A percentile compares a stretch with the other conserved stretches of the same genome.
Conservation (phyloP, 306 rosid species). For the Castanopsis chinensis region DNA sequence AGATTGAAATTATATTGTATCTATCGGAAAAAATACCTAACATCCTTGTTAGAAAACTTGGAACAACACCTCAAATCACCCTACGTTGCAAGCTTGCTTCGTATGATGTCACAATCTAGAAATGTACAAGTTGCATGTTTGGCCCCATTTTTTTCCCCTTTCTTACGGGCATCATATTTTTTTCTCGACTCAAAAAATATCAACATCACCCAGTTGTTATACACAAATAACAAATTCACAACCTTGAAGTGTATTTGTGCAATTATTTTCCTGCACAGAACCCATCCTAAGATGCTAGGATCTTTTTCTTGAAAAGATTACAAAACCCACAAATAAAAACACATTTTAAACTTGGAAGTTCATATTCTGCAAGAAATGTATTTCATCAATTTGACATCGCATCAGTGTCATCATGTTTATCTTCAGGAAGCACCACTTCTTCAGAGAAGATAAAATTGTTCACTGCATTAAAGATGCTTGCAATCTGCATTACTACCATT, state of each 20-base stretch:
- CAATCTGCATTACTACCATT: slow-evolving; percentile 53
- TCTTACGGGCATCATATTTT: background rate
- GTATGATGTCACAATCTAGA: no score
- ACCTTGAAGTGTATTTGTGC: background rate
- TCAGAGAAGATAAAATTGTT: slow-evolving; percentile 53
- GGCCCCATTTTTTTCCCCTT: no score
- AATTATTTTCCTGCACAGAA: background rate
- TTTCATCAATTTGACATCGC: slow-evolving; percentile 22
- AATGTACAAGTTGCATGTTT: no score
- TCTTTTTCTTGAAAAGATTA: background rate
- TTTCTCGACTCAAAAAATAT: background rate
- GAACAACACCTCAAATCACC: no score
- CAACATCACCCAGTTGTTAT: background rate
- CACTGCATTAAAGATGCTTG: slow-evolving; percentile 57
- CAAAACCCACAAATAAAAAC: background rate
- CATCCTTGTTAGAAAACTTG: no score
- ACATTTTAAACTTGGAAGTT: background rate
- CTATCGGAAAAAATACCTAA: no score
- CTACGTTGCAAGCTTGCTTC: no score
- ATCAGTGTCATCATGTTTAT: slow-evolving; percentile 9
- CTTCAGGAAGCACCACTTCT: slow-evolving; percentile 41
- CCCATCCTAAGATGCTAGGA: background rate
- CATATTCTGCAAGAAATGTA: background rate
- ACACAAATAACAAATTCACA: background rate
- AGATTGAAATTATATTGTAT: no score